These are phyloP conservation scores for Boletus huronensis DNA, from an alignment of 768 basidiomycete genomes.

Conservation along the genomic window DNA sequence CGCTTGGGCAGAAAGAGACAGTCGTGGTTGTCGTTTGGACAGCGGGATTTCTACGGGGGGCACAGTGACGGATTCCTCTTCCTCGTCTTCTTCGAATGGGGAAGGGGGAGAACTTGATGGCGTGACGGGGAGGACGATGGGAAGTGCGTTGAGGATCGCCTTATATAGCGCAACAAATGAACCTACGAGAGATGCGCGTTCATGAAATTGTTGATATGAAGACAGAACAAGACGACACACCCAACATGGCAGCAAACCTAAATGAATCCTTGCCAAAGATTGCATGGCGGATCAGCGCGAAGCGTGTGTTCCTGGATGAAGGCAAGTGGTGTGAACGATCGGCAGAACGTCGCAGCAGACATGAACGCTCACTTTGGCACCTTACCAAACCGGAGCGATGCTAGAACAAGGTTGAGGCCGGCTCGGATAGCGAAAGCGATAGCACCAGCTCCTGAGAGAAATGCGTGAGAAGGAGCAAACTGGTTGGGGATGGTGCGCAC, in stretches of 20 bases:
- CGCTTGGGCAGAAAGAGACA: slow-evolving; percentile 61
- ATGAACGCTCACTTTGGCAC: slow-evolving; percentile 54
- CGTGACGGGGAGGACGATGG: slow-evolving; percentile 58
- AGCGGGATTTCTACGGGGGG: slow-evolving; percentile 16
- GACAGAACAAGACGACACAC: slow-evolving; percentile 32
- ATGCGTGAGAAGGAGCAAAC: not conserved
- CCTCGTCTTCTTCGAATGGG: slow-evolving; percentile 33
- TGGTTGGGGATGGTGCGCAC: slow-evolving; percentile 43
- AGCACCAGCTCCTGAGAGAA: slow-evolving; percentile 63
- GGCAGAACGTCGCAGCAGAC: not conserved
- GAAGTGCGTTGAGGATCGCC: slow-evolving; percentile 72
- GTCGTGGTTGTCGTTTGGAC: slow-evolving; percentile 41
- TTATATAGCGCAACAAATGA: slow-evolving; percentile 79
- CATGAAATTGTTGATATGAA: not conserved
- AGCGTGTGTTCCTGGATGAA: slow-evolving; percentile 53
- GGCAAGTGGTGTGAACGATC: not conserved
- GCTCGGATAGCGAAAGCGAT: slow-evolving; percentile 82
- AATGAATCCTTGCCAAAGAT: slow-evolving; percentile 81
- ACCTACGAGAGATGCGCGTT: slow-evolving; percentile 37
- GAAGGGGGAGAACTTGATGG: slow-evolving; percentile 18
- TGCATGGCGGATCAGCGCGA: slow-evolving; percentile 71
- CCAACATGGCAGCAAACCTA: slow-evolving; percentile 86
- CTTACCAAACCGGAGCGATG: slow-evolving; percentile 66
- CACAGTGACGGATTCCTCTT: slow-evolving; percentile 11
- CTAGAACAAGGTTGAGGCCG: slow-evolving; percentile 75